Evolutionary conservation across 2,329 filamentous ascomycete genomes (phyloP).

Genomic region (Penicillium vulpinum): DNA sequence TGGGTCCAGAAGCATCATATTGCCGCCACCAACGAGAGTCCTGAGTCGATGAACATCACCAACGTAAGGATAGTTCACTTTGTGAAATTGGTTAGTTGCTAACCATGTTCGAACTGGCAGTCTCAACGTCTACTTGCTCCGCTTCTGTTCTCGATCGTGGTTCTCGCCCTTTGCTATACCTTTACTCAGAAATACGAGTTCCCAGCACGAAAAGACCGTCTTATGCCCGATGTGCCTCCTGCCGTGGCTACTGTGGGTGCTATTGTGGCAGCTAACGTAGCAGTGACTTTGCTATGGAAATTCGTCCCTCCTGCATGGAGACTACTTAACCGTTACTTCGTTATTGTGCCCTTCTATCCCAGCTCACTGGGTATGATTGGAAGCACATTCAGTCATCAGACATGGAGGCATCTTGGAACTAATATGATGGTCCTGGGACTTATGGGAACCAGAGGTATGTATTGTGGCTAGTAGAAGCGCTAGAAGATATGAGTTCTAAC

Average conservation of each 20-base stretch:
- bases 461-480: background rate
- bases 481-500: background rate
- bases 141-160: conserved; percentile 40
- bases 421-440: conserved; percentile 59
- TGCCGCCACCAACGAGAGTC: conserved; percentile 35
- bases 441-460: conserved; percentile 52
- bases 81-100: background rate
- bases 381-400: conserved; percentile 59
- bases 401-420: conserved; percentile 50
- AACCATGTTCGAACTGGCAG: conserved; percentile 23
- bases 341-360: conserved; percentile 54
- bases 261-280: conserved; percentile 53
- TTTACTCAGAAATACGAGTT: conserved; percentile 52
- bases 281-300: conserved; percentile 55
- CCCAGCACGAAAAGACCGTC: conserved; percentile 48
- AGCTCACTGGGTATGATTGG: conserved; percentile 54
- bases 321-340: conserved; percentile 58
- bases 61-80: conserved; percentile 29
- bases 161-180: conserved; percentile 45
- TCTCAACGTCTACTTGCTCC: conserved; percentile 50
- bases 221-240: conserved; percentile 53
- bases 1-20: conserved; percentile 48
- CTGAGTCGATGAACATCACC: conserved; percentile 37
- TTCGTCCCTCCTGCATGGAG: conserved; percentile 55
- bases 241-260: conserved; percentile 53